Evolutionary conservation across 495 filamentous ascomycete species (phyloP).

Genomic region (Talaromyces wortmannii): DNA sequence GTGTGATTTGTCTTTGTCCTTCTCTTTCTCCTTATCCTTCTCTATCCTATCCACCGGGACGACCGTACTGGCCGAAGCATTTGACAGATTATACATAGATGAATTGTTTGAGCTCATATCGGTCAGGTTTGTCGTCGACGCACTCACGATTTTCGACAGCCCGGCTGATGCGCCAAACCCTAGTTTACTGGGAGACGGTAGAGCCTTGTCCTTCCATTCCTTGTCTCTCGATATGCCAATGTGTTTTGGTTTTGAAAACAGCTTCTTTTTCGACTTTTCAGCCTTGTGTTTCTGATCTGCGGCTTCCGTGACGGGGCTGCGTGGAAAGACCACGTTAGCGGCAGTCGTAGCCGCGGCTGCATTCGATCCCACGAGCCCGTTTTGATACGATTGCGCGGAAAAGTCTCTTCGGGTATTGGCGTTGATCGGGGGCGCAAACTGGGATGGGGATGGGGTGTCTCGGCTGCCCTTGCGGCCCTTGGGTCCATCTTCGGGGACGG

Average conservation of each 20-base stretch:
- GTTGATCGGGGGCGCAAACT: constrained; percentile 34
- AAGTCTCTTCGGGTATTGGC: constrained; percentile 45
- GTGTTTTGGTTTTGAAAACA: constrained; percentile 85
- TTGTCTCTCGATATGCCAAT: constrained; percentile 70
- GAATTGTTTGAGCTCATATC: constrained; percentile 56
- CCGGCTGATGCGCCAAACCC: constrained; percentile 49
- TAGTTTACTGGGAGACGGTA: constrained; percentile 80
- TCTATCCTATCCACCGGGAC: constrained; percentile 38
- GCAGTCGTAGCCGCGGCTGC: constrained; percentile 69
- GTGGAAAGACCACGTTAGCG: constrained; percentile 80
- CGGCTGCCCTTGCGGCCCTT: constrained; percentile 32
- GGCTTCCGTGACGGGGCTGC: constrained; percentile 41
- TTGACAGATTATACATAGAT: constrained; percentile 75
- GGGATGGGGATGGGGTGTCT: constrained; percentile 23
- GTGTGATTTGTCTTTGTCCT: constrained; percentile 50
- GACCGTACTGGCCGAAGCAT: constrained; percentile 79
- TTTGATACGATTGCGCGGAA: constrained; percentile 50
- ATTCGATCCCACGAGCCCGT: constrained; percentile 61
- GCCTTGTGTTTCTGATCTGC: constrained; percentile 58
- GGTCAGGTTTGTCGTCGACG: constrained; percentile 68
- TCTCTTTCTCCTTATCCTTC: constrained; percentile 54
- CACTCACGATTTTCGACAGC: constrained; percentile 59
- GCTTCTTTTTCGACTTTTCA: constrained; percentile 84
- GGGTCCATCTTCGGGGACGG: constrained; percentile 37
- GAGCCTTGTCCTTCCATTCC: constrained; percentile 55